Conservation (phyloP, 306 rosid genomes). For the Oxytropis ochrocephala region DNA sequence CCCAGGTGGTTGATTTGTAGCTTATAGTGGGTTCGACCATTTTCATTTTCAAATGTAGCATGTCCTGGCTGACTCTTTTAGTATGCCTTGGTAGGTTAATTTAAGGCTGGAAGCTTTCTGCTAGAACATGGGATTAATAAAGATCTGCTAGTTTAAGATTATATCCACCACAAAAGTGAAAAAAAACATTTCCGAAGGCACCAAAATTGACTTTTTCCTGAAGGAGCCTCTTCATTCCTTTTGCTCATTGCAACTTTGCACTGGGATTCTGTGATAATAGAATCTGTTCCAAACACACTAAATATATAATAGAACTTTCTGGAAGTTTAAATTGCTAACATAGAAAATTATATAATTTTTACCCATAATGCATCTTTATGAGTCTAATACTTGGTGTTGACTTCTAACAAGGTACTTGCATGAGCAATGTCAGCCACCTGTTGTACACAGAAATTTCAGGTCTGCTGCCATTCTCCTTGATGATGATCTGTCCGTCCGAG, state of each 20-base stretch:
- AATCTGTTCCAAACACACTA: too few species aligned
- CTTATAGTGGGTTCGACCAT: background rate
- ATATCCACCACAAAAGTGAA: too few species aligned
- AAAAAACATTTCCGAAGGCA: too few species aligned
- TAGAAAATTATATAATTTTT: conserved; percentile 1
- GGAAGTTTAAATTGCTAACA: background rate
- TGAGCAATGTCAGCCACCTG: conserved; percentile 74
- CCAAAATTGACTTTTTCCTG: too few species aligned
- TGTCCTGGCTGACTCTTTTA: background rate
- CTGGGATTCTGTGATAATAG: too few species aligned
- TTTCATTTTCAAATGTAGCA: background rate
- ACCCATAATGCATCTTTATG: conserved; percentile 3
- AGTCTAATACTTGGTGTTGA: conserved; percentile 26
- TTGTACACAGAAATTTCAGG: conserved; percentile 85
- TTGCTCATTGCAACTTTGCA: too few species aligned
- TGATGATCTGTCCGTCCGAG: conserved; percentile 54
- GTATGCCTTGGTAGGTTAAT: background rate
- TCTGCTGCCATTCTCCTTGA: conserved; percentile 82
- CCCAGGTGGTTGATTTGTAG: background rate
- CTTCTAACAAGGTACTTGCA: conserved; percentile 65
- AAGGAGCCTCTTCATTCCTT: too few species aligned
- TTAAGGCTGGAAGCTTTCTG: background rate
- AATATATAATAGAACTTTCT: background rate
- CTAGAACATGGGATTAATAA: background rate
- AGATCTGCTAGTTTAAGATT: too few species aligned